These are phyloP conservation scores for Sporothrix pseudoabietina DNA, from an alignment of 2,329 filamentous ascomycete species.

Conservation along the genomic window DNA sequence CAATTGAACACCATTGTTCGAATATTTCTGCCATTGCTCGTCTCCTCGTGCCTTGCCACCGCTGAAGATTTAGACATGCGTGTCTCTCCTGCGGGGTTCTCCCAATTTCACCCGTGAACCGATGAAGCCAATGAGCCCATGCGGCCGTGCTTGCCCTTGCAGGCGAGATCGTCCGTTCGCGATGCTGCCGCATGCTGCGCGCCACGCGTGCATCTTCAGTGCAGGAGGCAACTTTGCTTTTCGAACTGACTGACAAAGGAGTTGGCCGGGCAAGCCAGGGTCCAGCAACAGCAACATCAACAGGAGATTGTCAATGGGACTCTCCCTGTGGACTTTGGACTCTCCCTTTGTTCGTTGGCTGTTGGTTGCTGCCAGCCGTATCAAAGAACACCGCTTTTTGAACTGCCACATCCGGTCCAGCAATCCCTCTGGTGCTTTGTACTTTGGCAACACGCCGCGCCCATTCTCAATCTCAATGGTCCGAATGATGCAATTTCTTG, in stretches of 20 bases:
- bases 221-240: neutral
- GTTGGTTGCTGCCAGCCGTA: neutral
- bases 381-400: neutral
- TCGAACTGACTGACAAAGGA: neutral
- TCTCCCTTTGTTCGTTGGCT: conserved; percentile 16
- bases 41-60: neutral
- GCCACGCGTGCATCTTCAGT: neutral
- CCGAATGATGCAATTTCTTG: conserved; percentile 1
- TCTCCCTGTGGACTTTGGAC: neutral
- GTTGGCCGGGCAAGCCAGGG: neutral
- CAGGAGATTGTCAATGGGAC: neutral
- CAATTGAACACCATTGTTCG: too few relatives aligned
- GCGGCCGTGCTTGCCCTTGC: neutral
- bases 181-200: conserved; percentile 8
- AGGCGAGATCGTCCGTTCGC: neutral
- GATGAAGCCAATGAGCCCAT: neutral
- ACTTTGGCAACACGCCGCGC: neutral
- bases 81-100: neutral
- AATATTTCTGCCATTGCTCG: neutral
- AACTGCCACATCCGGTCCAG: conserved; percentile 5
- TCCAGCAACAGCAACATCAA: neutral
- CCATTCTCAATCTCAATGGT: neutral
- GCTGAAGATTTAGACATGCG: neutral
- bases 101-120: neutral
- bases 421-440: neutral